Evolutionary conservation across 208 protist genomes (phyloP), one percentile per base, ranked within the genome.

Genomic region (Tetramitus jugosus): DNA sequence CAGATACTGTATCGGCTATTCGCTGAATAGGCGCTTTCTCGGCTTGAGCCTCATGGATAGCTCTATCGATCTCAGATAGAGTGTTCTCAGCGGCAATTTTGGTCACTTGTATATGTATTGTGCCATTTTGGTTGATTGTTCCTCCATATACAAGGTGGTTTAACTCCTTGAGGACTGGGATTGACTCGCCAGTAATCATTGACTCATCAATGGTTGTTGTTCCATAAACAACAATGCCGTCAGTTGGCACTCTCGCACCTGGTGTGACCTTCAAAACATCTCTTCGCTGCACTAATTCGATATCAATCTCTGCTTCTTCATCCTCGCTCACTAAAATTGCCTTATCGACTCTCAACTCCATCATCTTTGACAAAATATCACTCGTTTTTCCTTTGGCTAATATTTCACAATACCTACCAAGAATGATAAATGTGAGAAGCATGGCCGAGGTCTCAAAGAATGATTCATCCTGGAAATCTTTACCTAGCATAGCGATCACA

Each of bases 361-460:
- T 88, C 17, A 97, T 78, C 14, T 89, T 82, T 37, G 90, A 84
- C 8, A 98, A 81, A 0, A 92, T 93, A 1, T 90, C 83, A n/a
- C 86, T 92, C 26, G 94, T 95, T 74, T 91, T 89, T 29, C 90
- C 86, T 80, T 95, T 97, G 20, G 96, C 95, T 26, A 87, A 77
- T 0, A 86, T 85, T 83, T 98, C 95, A 2, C 98, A 86, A 64
- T 91, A 97, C 76, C 93, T 91, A 0, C 96, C 96, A 3, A 98
- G 85, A 69, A 97, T 86, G 85, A 98, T 95, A 78, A 98, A 96
- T 17, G 90, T 90, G 3, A 96, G 91, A 10, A 98, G 83, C 81
- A 94, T 90, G 40, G 90, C 92, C 0, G 91, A 90, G 2, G 96
- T 96, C 78, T 98, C 94, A 81, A 98, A 98, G 79, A 96, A 97